Conservation (phyloP, 306 rosid species). For the Elaeagnus macrophylla region DNA sequence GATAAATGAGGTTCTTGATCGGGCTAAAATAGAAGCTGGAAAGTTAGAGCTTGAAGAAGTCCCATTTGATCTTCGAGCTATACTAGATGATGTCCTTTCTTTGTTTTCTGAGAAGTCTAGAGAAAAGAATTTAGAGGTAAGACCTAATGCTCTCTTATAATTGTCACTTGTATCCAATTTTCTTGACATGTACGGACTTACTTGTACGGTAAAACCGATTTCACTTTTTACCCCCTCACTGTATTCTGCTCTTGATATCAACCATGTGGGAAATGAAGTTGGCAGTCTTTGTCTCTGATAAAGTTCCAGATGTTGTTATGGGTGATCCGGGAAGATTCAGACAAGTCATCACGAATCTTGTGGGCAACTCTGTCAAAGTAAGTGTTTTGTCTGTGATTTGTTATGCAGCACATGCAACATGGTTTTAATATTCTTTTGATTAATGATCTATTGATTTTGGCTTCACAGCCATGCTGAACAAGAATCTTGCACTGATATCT, state of each 20-base stretch:
- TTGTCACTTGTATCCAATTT: not conserved
- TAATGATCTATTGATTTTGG: slow-evolving; percentile 9
- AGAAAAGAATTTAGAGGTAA: slow-evolving; percentile 86
- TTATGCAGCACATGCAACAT: not conserved
- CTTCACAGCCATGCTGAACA: not conserved
- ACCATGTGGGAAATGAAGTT: slow-evolving; percentile 49
- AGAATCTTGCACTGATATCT: not conserved
- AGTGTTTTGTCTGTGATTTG: slow-evolving; percentile 19
- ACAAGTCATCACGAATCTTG: slow-evolving; percentile 91
- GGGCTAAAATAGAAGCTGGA: slow-evolving; percentile 96
- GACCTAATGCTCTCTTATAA: slow-evolving; percentile 1
- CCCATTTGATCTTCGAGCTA: slow-evolving; percentile 81
- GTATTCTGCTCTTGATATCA: slow-evolving; percentile 5
- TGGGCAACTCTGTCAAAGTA: slow-evolving; percentile 94
- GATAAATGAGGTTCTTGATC: slow-evolving; percentile 94
- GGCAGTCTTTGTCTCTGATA: slow-evolving; percentile 92
- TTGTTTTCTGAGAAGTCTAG: slow-evolving; percentile 93
- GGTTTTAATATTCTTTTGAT: not conserved
- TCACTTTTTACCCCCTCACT: not conserved
- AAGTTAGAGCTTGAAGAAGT: slow-evolving; percentile 94
- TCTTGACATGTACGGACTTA: not conserved
- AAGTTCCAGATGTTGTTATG: slow-evolving; percentile 77
- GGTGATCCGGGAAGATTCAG: slow-evolving; percentile 99
- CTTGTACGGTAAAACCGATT: slow-evolving; percentile 17
- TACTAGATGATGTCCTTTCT: slow-evolving; percentile 92